phyloP scores from a whole-genome alignment of 2,329 filamentous ascomycete species.

The Colletotrichum godetiae region DNA sequence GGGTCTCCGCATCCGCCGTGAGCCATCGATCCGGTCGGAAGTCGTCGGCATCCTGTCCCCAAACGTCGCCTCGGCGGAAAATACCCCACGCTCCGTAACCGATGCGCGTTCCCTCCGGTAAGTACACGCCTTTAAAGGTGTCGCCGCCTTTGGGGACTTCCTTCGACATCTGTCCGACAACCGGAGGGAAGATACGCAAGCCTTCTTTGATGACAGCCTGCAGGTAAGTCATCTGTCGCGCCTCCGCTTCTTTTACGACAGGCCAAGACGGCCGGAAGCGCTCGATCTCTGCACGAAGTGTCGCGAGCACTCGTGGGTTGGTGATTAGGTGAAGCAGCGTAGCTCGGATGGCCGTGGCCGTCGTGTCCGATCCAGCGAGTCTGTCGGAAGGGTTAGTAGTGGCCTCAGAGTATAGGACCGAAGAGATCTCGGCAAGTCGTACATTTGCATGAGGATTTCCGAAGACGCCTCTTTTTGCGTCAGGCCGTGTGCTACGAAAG shows the following conservation, averaged over 20 bases:
- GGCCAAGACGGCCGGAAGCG: constrained; percentile 40
- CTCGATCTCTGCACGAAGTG: constrained; percentile 56
- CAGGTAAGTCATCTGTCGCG: constrained; percentile 56
- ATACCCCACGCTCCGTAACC: constrained; percentile 55
- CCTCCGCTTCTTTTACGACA: constrained; percentile 49
- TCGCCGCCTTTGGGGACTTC: constrained; percentile 52
- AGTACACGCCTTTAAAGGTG: constrained; percentile 49
- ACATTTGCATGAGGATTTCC: constrained; percentile 47
- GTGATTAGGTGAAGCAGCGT: constrained; percentile 63
- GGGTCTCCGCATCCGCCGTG: constrained; percentile 46
- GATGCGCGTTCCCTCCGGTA: constrained; percentile 60
- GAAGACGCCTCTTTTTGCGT: constrained; percentile 42
- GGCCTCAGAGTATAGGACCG: no score
- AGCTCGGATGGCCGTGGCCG: constrained; percentile 52
- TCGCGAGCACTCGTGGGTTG: constrained; percentile 57
- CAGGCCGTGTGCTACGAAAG: constrained; percentile 53
- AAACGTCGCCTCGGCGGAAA: constrained; percentile 49
- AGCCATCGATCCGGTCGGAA: constrained; percentile 64
- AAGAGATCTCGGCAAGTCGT: no score
- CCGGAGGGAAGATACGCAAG: constrained; percentile 57
- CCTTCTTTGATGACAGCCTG: constrained; percentile 62
- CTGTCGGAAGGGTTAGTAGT: no score
- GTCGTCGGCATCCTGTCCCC: constrained; percentile 52
- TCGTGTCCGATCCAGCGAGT: constrained; percentile 51
- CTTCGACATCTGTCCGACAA: constrained; percentile 49